A percentile compares a stretch with the other conserved stretches of the same genome.
These are phyloP conservation scores for Tylopilus rubrobrunneus DNA, from an alignment of 768 basidiomycete genomes.

Conservation along the genomic window DNA sequence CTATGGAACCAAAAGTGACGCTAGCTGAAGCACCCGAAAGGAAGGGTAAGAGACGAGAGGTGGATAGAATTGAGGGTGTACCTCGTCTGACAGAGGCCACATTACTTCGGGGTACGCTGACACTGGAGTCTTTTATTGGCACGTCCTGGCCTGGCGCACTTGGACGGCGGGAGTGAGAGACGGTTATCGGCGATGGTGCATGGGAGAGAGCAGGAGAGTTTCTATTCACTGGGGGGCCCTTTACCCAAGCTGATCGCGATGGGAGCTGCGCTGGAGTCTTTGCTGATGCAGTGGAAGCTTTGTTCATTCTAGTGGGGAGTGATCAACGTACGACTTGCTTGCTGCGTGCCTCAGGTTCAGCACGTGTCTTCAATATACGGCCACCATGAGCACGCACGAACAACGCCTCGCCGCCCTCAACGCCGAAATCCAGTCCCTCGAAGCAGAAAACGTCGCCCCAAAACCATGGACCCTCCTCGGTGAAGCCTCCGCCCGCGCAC, in stretches of 20 bases:
- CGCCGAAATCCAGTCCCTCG: conserved; percentile 77
- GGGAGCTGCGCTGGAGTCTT: no score
- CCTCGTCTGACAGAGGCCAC: conserved; percentile 68
- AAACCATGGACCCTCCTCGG: conserved; percentile 95
- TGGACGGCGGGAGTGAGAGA: conserved; percentile 65
- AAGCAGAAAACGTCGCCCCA: conserved; percentile 79
- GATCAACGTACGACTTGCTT: no score
- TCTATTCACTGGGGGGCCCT: no score
- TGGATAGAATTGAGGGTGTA: conserved; percentile 26
- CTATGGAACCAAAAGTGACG: conserved; percentile 89
- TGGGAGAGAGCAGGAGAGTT: conserved; percentile 24
- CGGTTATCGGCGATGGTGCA: conserved; percentile 36
- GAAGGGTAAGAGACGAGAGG: conserved; percentile 4
- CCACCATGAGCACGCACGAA: conserved; percentile 47
- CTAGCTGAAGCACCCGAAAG: conserved; percentile 55
- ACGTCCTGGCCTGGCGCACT: conserved; percentile 57
- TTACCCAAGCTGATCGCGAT: no score
- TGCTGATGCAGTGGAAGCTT: no score
- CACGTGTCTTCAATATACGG: no score
- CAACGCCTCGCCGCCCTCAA: conserved; percentile 69
- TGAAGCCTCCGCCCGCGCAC: conserved; percentile 75
- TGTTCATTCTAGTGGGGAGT: no score
- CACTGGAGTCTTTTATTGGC: conserved; percentile 68
- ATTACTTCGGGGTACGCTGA: conserved; percentile 62
- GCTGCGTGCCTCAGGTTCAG: no score